Evolutionary conservation across 1,139 yeast genomes (phyloP).

Genomic region (Pichia sp.): DNA sequence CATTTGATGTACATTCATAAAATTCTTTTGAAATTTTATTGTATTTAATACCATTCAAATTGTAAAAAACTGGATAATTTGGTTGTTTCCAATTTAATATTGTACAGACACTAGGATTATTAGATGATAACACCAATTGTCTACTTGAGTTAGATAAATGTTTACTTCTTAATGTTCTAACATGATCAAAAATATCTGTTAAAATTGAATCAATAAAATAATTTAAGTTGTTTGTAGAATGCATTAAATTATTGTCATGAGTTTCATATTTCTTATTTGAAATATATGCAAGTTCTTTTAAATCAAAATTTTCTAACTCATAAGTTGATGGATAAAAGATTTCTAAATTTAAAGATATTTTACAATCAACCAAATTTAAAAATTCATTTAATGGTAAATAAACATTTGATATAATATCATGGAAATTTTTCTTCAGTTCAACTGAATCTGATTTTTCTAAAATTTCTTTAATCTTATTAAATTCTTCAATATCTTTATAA

Average conservation of each 20-base stretch:
- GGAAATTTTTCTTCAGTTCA: conserved; percentile 16
- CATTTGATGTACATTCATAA: conserved; percentile 34
- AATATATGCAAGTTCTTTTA: conserved; percentile 21
- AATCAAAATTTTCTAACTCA: conserved; percentile 27
- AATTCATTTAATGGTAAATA: conserved; percentile 62
- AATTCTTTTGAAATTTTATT: conserved; percentile 29
- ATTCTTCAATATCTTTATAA: conserved; percentile 35
- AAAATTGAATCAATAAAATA: conserved; percentile 69
- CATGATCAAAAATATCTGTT: conserved; percentile 70
- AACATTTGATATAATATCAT: conserved; percentile 31
- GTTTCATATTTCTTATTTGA: conserved; percentile 18
- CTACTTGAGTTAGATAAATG: conserved; percentile 33
- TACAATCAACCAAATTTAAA: conserved; percentile 47
- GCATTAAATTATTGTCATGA: neutral
- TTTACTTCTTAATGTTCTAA: conserved; percentile 43
- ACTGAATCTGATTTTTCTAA: conserved; percentile 30
- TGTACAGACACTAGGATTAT: conserved; percentile 84
- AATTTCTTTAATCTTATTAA: conserved; percentile 27
- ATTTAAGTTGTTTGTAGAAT: conserved; percentile 45
- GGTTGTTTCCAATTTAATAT: conserved; percentile 98
- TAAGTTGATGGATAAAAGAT: conserved; percentile 68
- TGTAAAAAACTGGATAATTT: conserved; percentile 87
- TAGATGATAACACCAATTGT: conserved; percentile 75
- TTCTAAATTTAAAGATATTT: conserved; percentile 68
- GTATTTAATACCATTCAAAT: conserved; percentile 60